These are phyloP conservation scores for Colletotrichum phormii DNA, from an alignment of 2,329 filamentous ascomycete genomes.

Conservation along the genomic window DNA sequence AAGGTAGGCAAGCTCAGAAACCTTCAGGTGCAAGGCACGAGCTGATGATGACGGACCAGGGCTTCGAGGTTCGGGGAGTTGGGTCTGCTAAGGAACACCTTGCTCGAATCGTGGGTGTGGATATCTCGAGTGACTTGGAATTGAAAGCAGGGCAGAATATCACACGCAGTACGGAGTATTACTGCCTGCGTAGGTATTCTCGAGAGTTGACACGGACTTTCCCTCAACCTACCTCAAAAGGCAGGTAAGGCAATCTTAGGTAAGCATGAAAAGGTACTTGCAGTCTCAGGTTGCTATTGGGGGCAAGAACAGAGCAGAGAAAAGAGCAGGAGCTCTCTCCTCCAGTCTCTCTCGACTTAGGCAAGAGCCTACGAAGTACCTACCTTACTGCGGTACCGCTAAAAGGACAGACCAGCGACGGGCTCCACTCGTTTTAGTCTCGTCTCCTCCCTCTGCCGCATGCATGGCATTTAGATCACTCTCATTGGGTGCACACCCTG, in stretches of 20 bases:
- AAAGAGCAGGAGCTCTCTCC: neutral
- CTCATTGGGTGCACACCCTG: neutral
- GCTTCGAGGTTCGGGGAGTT: no score
- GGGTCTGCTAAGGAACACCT: neutral
- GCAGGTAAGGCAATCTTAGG: neutral
- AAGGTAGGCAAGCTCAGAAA: neutral
- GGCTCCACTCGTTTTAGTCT: conserved; percentile 27
- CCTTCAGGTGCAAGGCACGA: neutral
- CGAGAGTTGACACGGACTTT: neutral
- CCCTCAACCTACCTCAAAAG: neutral
- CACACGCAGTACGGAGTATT: no score
- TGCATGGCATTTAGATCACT: conserved; percentile 18
- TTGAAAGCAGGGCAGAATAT: neutral
- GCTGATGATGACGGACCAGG: no score
- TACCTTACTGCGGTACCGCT: no score
- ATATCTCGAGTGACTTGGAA: neutral
- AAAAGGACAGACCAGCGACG: neutral
- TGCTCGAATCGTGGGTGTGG: neutral
- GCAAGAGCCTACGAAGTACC: neutral
- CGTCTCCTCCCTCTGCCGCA: conserved; percentile 22
- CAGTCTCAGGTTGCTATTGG: neutral
- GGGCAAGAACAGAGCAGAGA: neutral
- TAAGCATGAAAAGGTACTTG: neutral
- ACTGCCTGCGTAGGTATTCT: no score
- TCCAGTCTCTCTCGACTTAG: neutral